These are phyloP conservation scores for Elymus sibiricus DNA, from an alignment of 176 grass and related monocot species.

Conservation along the genomic window DNA sequence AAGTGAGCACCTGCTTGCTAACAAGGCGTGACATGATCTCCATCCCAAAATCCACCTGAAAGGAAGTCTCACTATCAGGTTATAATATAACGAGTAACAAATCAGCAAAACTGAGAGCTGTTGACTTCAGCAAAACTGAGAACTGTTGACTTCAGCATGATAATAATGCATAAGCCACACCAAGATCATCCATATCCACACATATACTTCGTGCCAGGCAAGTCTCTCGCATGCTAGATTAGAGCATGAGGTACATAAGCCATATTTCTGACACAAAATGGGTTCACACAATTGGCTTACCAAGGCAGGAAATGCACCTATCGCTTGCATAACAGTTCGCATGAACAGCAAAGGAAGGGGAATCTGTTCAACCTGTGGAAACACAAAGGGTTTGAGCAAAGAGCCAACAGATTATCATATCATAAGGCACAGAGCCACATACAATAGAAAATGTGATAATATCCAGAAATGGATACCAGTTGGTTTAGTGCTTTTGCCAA, in stretches of 20 bases:
- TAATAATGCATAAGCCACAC: background rate
- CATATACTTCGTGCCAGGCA: slow-evolving; percentile 17
- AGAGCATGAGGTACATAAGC: background rate
- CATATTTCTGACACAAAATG: background rate
- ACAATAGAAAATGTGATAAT: slow-evolving; percentile 7
- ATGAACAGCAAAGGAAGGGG: slow-evolving; percentile 98
- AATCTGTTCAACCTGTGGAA: slow-evolving; percentile 91
- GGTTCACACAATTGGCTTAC: slow-evolving; percentile 45
- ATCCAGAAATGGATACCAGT: slow-evolving; percentile 52
- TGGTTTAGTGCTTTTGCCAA: slow-evolving; percentile 93
- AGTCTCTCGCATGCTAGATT: slow-evolving; percentile 3
- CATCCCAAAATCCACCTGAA: slow-evolving; percentile 90
- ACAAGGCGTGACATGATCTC: slow-evolving; percentile 92
- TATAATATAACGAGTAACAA: slow-evolving; percentile 1
- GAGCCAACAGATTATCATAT: slow-evolving; percentile 6
- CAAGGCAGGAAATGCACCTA: slow-evolving; percentile 79
- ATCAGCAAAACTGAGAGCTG: background rate
- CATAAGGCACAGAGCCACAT: slow-evolving; percentile 5
- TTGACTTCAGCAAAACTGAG: no score
- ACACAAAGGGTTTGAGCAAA: slow-evolving; percentile 23
- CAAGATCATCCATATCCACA: background rate
- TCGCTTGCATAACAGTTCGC: slow-evolving; percentile 96
- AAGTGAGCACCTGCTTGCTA: slow-evolving; percentile 68
- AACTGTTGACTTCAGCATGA: background rate
- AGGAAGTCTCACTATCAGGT: slow-evolving; percentile 25